Evolutionary conservation across 495 filamentous ascomycete species (phyloP).

Genomic region (Symbiotaphrina buchneri): DNA sequence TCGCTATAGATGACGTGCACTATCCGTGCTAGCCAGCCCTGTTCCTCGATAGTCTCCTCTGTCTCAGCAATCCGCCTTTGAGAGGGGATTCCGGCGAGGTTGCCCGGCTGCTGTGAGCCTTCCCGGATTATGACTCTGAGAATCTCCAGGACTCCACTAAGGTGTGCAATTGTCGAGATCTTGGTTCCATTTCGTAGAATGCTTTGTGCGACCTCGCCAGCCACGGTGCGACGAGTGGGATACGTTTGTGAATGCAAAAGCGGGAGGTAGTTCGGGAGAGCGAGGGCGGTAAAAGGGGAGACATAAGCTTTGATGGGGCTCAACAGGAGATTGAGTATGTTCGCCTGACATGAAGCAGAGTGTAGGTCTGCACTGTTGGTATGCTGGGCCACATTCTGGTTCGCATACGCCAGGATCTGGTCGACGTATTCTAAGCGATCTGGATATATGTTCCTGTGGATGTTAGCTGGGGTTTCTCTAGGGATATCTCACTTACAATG

Average conservation of each 20-base stretch:
- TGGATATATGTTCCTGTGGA: conserved; percentile 60
- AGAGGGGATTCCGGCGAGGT: conserved; percentile 56
- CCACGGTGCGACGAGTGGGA: conserved; percentile 71
- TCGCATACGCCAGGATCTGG: conserved; percentile 76
- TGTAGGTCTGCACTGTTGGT: conserved; percentile 88
- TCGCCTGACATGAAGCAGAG: conserved; percentile 66
- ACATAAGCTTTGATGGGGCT: conserved; percentile 75
- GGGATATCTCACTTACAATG: conserved; percentile 26
- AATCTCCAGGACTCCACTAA: conserved; percentile 76
- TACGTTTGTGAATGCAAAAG: conserved; percentile 86
- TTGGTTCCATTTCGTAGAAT: conserved; percentile 58
- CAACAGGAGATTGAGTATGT: conserved; percentile 68
- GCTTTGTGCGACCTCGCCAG: conserved; percentile 60
- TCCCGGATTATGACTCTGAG: conserved; percentile 82
- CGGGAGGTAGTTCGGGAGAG: conserved; percentile 76
- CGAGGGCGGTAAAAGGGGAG: conserved; percentile 81
- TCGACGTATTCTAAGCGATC: conserved; percentile 87
- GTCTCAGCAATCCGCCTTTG: conserved; percentile 50
- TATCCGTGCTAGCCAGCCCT: conserved; percentile 84
- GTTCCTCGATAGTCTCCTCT: conserved; percentile 91
- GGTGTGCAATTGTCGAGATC: conserved; percentile 51
- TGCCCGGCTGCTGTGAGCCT: conserved; percentile 61
- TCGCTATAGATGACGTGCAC: conserved; percentile 67
- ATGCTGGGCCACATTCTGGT: conserved; percentile 69
- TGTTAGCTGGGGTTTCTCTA: conserved; percentile 5